Base-by-base conservation (phyloP, 2,329 filamentous ascomycete genomes). In the Trichophyton simii region DNA sequence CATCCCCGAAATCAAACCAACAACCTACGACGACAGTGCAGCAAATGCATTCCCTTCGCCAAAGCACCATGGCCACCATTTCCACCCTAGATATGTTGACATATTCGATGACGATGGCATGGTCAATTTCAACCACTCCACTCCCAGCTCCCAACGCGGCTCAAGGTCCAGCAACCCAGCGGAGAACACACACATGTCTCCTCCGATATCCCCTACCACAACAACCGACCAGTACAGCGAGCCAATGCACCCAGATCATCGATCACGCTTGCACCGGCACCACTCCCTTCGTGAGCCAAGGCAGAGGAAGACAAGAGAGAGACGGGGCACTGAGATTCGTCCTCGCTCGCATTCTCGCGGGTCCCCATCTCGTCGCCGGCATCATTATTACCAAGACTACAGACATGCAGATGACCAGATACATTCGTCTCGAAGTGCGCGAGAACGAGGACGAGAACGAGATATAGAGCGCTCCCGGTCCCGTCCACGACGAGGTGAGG, bases 321-420 rank as follows among this genome's bases (percentile, higher is more conserved):
- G 15, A 4, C 34, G 34, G 50, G 28, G 50, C 34, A n/a, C 34
- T n/a, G 50, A 55, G 34, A 36, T 34, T 2, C 50, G 25, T 34
- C 50, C 50, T 36, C 50, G 50, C 25, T 55, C 50, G 9, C 50
- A 55, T 28, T 55, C 50, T 55, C 50, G 50, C 9, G 50, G n/a
- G 15, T 55, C 50, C n/a, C 50, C 50, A 8, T 36, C 50, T n/a
- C 50, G 50, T 28, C 50, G 50, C 28, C 50, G 22, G 5, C 50
- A 55, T 18, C 50, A 55, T 28, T 55, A 55, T 36, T 55, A 55
- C 28, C 50, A 55, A 28, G 50, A 55, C 31, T 55, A 55, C 28
- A 13, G 50, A 8, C 31, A 55, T 36, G 9, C 18, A 55, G 50
- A 55, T 15, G 50, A 55, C n/a, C 50, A 38, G 11, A 55, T 55